Percentiles rank a stretch among this genome's conserved stretches.
phyloP scores from a whole-genome alignment of 2,329 filamentous ascomycete genomes.

The Juglanconis oblonga region DNA sequence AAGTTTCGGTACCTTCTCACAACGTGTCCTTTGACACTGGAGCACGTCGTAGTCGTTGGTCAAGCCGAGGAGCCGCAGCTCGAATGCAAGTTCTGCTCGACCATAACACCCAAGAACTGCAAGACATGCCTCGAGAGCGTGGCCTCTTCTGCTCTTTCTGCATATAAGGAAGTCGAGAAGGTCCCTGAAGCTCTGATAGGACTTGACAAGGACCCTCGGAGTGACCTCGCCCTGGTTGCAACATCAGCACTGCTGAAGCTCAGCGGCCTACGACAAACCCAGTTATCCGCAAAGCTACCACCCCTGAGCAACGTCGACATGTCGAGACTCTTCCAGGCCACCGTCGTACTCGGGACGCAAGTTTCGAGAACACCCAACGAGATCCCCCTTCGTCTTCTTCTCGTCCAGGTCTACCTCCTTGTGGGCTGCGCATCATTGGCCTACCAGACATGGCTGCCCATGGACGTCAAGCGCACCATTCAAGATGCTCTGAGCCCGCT shows the following conservation, averaged over 20 bases:
- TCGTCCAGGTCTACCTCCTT: constrained; percentile 50
- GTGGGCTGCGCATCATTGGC: constrained; percentile 48
- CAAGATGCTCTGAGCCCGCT: constrained; percentile 54
- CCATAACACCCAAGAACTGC: constrained; percentile 15
- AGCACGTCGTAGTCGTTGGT: constrained; percentile 22
- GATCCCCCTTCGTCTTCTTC: constrained; percentile 44
- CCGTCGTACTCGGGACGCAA: constrained; percentile 48
- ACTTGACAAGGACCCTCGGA: constrained; percentile 30
- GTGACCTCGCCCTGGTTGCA: constrained; percentile 31
- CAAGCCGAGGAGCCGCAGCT: constrained; percentile 21
- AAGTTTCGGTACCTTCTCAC: constrained; percentile 45
- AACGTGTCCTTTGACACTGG: constrained; percentile 34
- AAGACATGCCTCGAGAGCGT: constrained; percentile 21
- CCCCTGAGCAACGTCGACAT: constrained; percentile 25
- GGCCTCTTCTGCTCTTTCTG: constrained; percentile 19
- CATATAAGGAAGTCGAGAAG: constrained; percentile 23
- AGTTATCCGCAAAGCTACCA: constrained; percentile 10
- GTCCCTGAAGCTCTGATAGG: constrained; percentile 18
- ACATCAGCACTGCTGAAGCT: constrained; percentile 29
- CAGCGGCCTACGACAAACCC: constrained; percentile 22
- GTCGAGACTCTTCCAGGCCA: constrained; percentile 43
- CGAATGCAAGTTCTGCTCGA: constrained; percentile 23
- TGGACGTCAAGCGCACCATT: constrained; percentile 56
- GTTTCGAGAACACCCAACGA: constrained; percentile 43
- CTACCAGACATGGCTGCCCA: constrained; percentile 45